Evolutionary conservation across 345 rosid species (phyloP).

Genomic region (Eucalyptus erythrocorys): DNA sequence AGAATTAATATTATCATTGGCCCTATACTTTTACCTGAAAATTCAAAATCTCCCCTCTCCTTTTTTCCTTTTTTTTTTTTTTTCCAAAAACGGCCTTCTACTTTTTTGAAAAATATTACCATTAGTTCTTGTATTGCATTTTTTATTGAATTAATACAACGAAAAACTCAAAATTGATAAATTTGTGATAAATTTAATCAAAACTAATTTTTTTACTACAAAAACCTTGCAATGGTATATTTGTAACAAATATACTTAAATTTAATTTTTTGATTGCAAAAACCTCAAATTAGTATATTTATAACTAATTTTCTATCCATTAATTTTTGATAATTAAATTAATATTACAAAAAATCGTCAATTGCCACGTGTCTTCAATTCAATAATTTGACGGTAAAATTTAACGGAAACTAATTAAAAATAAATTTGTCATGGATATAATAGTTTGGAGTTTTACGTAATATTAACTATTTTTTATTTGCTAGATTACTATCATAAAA

Average conservation of each 20-base stretch:
- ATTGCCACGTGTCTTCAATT: rapidly evolving
- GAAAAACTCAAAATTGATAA: too few species aligned
- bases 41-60: background rate
- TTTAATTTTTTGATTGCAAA: too few species aligned
- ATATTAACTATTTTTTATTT: too few species aligned
- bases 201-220: too few species aligned
- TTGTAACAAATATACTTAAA: too few species aligned
- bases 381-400: too few species aligned
- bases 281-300: rapidly evolving
- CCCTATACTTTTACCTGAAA: background rate
- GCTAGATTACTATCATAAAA: background rate
- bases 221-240: rapidly evolving
- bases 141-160: background rate
- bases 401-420: too few species aligned
- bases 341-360: too few species aligned
- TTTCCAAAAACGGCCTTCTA: background rate
- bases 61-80: background rate
- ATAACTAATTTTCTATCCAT: rapidly evolving
- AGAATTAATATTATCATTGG: background rate
- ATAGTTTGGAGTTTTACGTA: rapidly evolving
- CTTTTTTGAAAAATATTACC: background rate
- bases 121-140: background rate
- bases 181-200: too few species aligned
- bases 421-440: rapidly evolving
- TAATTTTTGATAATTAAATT: too few species aligned